phyloP scores from a whole-genome alignment of 2,329 filamentous ascomycete species.

The Ilyonectria mors-panacis region DNA sequence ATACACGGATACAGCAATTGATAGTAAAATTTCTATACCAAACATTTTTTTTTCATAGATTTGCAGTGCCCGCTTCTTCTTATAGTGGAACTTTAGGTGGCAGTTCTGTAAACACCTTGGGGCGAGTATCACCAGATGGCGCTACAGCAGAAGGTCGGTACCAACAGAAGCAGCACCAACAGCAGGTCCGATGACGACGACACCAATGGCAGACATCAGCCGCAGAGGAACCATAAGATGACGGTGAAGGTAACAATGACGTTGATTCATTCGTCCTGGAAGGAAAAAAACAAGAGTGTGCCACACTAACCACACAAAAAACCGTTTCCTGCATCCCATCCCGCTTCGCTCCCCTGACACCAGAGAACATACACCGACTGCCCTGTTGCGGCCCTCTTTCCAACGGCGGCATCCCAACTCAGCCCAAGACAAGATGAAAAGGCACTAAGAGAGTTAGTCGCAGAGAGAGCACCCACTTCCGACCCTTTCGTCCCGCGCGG shows the following conservation, averaged over 20 bases:
- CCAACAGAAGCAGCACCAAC: neutral
- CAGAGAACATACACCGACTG: neutral
- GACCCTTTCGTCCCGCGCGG: neutral
- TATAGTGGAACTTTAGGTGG: no score
- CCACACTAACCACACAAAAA: constrained; percentile 44
- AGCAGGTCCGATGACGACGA: neutral
- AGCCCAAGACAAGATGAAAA: neutral
- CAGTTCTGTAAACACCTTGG: no score
- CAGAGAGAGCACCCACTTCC: neutral
- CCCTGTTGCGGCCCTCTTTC: neutral
- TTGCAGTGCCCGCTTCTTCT: no score
- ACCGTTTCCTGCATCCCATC: constrained; percentile 41
- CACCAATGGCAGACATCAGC: neutral
- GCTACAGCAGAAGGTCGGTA: neutral
- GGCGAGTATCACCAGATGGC: neutral
- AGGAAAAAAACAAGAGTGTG: constrained; percentile 23
- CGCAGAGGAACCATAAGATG: neutral
- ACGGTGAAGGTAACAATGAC: neutral
- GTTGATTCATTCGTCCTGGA: neutral
- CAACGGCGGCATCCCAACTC: neutral
- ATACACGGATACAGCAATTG: neutral
- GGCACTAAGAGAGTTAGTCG: neutral
- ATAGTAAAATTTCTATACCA: neutral
- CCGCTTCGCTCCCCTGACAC: constrained; percentile 33
- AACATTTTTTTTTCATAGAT: neutral